A percentile compares a stretch with the other conserved stretches of the same genome.
Evolutionary conservation across 148 eudicot genomes (phyloP).

Genomic region (Rhododendron simsii): DNA sequence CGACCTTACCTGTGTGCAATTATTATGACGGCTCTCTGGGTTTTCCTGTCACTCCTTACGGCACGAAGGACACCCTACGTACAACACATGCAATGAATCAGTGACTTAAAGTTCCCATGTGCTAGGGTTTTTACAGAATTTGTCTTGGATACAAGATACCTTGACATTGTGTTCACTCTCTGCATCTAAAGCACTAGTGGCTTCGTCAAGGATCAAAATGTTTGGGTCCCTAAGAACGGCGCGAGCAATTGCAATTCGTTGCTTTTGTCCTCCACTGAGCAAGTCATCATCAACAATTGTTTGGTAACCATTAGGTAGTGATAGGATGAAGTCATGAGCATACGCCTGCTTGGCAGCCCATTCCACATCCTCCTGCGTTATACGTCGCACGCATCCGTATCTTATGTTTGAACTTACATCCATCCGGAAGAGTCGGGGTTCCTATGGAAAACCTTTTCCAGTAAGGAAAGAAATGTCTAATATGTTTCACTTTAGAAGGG

Average conservation of each 20-base stretch:
- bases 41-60: slow-evolving; percentile 49
- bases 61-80: slow-evolving; percentile 86
- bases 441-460: slow-evolving; percentile 38
- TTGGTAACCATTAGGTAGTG: slow-evolving; percentile 81
- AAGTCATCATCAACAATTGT: slow-evolving; percentile 96
- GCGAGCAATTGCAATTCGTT: slow-evolving; percentile 95
- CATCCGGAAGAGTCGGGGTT: slow-evolving; percentile 84
- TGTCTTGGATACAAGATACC: slow-evolving; percentile 38
- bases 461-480: slow-evolving; percentile 9
- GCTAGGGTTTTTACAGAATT: not conserved
- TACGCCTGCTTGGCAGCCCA: slow-evolving; percentile 90
- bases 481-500: not conserved
- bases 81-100: not conserved
- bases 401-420: slow-evolving; percentile 79
- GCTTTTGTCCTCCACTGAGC: slow-evolving; percentile 99
- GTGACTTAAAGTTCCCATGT: not conserved
- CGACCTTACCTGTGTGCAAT: slow-evolving; percentile 83
- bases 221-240: slow-evolving; percentile 88
- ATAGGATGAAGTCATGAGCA: slow-evolving; percentile 84
- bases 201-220: slow-evolving; percentile 53
- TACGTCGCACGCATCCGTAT: slow-evolving; percentile 76
- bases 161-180: slow-evolving; percentile 96
- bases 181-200: slow-evolving; percentile 75
- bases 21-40: slow-evolving; percentile 73
- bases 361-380: slow-evolving; percentile 78